Evolutionary conservation across 176 grass and related monocot genomes (phyloP).

Genomic region (Triticum timopheevii): DNA sequence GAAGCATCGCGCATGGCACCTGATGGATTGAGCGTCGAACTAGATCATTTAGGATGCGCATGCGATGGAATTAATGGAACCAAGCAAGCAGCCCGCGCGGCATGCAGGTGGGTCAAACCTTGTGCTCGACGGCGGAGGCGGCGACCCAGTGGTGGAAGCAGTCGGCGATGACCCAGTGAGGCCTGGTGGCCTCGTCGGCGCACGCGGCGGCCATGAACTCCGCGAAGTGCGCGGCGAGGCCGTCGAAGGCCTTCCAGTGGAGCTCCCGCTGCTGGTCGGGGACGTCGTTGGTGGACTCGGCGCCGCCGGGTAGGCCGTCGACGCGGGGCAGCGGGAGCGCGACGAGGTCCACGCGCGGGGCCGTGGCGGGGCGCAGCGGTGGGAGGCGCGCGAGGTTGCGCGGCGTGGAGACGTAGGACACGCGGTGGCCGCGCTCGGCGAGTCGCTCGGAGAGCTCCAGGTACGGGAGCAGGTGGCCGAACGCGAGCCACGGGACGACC

Average conservation of each 20-base stretch:
- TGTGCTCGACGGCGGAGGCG: not conserved
- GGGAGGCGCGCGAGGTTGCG: constrained; percentile 1
- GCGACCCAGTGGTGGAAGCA: not conserved
- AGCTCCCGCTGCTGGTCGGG: not conserved
- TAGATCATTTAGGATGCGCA: too few species aligned
- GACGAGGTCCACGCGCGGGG: not conserved
- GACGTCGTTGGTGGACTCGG: not conserved
- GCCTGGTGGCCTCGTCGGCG: not conserved
- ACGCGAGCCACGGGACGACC: not conserved
- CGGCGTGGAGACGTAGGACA: not conserved
- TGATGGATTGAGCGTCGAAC: not conserved
- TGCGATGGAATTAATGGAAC: not conserved
- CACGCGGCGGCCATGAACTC: not conserved
- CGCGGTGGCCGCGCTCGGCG: not conserved
- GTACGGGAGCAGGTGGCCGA: not conserved
- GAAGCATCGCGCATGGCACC: not conserved
- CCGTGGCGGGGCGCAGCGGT: not conserved
- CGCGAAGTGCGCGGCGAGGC: not conserved
- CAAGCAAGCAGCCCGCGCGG: too few species aligned
- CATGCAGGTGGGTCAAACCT: not conserved
- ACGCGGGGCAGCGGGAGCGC: not conserved
- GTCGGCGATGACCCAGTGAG: not conserved
- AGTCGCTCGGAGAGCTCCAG: not conserved
- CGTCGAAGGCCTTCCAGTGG: not conserved
- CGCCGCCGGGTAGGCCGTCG: not conserved